Evolutionary conservation across 352 stramenopile genomes (phyloP).

Genomic region (Globisporangium cylindrosporum): DNA sequence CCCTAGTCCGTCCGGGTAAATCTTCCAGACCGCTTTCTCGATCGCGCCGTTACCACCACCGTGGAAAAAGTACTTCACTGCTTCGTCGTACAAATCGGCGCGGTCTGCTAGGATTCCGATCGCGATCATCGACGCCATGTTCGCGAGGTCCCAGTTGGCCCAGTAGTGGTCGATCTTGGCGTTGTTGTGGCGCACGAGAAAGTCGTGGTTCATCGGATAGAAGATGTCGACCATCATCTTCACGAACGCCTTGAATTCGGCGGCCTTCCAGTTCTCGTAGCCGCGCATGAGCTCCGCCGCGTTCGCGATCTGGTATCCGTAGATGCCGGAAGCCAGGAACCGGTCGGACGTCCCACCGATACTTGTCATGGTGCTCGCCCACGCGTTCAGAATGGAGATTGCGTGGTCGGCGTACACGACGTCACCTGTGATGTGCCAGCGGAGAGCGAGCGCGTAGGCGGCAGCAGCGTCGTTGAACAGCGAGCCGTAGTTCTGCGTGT

Average conservation of each 20-base stretch:
- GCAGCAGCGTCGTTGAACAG: constrained; percentile 21
- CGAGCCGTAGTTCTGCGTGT: constrained; percentile 18
- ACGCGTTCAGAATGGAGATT: constrained; percentile 18
- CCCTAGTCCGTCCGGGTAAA: constrained; percentile 17
- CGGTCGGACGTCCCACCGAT: constrained; percentile 20
- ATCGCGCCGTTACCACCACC: constrained; percentile 20
- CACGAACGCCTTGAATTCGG: constrained; percentile 14
- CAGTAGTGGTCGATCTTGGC: constrained; percentile 26
- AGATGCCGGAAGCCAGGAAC: constrained; percentile 21
- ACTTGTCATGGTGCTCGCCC: constrained; percentile 12
- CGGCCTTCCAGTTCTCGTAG: constrained; percentile 13
- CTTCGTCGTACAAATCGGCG: constrained; percentile 19
- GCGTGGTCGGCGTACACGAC: constrained; percentile 14
- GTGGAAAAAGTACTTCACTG: constrained; percentile 20
- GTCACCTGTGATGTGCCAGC: constrained; percentile 19
- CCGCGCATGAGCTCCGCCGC: constrained; percentile 20
- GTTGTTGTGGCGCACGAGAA: constrained; percentile 22
- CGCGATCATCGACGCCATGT: constrained; percentile 23
- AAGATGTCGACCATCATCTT: constrained; percentile 20
- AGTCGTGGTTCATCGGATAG: constrained; percentile 25
- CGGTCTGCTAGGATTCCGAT: constrained; percentile 22
- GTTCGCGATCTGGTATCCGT: constrained; percentile 24
- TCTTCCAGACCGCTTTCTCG: constrained; percentile 15
- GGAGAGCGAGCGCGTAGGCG: constrained; percentile 19
- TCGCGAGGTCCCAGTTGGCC: constrained; percentile 24